Percentiles rank a stretch among this genome's conserved stretches.
Evolutionary conservation across 2,329 filamentous ascomycete genomes (phyloP).

Genomic region (Fusarium tricinctum): DNA sequence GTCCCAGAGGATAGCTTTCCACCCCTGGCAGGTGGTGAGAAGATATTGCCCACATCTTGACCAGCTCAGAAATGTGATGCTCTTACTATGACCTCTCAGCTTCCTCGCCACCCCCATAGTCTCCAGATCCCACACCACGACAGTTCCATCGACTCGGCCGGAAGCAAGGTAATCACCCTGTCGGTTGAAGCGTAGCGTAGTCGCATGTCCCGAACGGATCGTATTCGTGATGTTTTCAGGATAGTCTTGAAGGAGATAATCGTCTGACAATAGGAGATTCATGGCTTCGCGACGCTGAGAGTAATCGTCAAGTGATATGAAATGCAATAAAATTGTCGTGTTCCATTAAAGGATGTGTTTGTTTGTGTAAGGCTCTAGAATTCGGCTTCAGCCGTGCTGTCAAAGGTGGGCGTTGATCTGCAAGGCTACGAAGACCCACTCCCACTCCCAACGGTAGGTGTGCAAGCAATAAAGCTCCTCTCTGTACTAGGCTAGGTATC

Average conservation of each 20-base stretch:
- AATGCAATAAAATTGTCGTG: constrained; percentile 27
- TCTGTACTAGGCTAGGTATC: neutral
- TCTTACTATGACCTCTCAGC: constrained; percentile 90
- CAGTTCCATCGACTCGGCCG: constrained; percentile 91
- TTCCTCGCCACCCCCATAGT: constrained; percentile 97
- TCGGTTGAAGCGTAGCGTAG: constrained; percentile 87
- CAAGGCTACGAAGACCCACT: constrained; percentile 53
- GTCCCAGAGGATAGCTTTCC: constrained; percentile 97
- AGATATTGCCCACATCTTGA: constrained; percentile 91
- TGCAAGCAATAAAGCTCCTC: constrained; percentile 30
- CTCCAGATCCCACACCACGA: constrained; percentile 97
- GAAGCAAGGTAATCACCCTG: constrained; percentile 95
- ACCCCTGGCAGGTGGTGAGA: constrained; percentile 93
- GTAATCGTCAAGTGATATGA: constrained; percentile 6
- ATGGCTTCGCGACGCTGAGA: constrained; percentile 53
- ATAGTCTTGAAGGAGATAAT: constrained; percentile 81
- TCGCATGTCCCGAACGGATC: constrained; percentile 79
- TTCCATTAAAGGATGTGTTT: constrained; percentile 42
- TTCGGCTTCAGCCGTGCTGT: constrained; percentile 44
- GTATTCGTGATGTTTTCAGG: constrained; percentile 91
- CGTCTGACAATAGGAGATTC: constrained; percentile 73
- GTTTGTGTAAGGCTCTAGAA: constrained; percentile 41
- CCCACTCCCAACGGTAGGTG: constrained; percentile 23
- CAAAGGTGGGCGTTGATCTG: constrained; percentile 43
- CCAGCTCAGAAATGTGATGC: constrained; percentile 96